These are phyloP conservation scores for Calycina herbarum DNA, from an alignment of 2,329 filamentous ascomycete species.

Conservation along the genomic window DNA sequence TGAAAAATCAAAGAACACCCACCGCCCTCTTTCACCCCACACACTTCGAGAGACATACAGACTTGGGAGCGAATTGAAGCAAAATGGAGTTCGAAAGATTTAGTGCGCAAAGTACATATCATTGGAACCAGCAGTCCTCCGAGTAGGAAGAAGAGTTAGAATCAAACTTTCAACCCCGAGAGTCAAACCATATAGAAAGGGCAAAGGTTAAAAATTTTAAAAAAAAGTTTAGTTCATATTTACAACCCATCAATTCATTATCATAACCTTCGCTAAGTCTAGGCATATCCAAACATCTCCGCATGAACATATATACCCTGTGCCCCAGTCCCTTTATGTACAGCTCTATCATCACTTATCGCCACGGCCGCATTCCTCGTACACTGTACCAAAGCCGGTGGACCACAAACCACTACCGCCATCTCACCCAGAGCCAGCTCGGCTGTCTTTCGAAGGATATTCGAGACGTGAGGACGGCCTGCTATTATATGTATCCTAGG, in stretches of 20 bases:
- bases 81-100: too few species aligned
- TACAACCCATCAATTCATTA: not conserved
- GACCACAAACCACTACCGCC: conserved; percentile 63
- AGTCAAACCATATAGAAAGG: too few species aligned
- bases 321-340: conserved; percentile 64
- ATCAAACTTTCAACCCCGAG: too few species aligned
- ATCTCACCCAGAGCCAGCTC: conserved; percentile 62
- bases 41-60: too few species aligned
- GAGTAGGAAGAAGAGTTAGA: too few species aligned
- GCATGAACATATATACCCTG: conserved; percentile 62
- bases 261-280: not conserved
- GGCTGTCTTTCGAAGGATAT: conserved; percentile 54
- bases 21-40: too few species aligned
- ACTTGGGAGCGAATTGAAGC: too few species aligned
- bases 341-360: conserved; percentile 63
- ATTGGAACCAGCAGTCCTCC: too few species aligned
- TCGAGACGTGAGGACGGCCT: conserved; percentile 52
- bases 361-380: conserved; percentile 54
- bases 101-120: too few species aligned
- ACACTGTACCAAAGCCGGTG: conserved; percentile 52
- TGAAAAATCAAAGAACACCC: too few species aligned
- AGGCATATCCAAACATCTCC: conserved; percentile 55
- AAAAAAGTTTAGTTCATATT: not conserved
- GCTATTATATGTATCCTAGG: conserved; percentile 36
- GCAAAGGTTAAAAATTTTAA: too few species aligned